Evolutionary conservation across 495 filamentous ascomycete species (phyloP), one percentile per base, ranked within the genome.

Genomic region (Aspergillus indologenus): DNA sequence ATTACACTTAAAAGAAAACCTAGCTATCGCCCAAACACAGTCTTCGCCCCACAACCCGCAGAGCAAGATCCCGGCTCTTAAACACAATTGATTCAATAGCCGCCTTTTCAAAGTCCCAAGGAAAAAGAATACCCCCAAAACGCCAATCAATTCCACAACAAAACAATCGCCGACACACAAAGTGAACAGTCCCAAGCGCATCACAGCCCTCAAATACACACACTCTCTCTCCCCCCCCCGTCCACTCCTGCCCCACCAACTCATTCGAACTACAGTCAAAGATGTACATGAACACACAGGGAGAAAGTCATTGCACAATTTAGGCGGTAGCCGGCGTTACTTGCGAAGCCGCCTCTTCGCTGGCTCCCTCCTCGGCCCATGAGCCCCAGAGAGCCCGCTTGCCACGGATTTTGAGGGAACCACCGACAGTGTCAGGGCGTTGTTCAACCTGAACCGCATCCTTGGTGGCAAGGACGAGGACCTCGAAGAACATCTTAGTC

Each of bases 401-500:
- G 57, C 86, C 89, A 52, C 89, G 82, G 49, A 98, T 88, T 44
- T 86, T 77, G 62, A 98, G 88, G 9, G 85, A 83, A 4, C 83
- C 87, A 46, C 91, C 91, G 43, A 96, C 82, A 31, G 81, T 73
- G 17, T 84, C 82, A 49, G 85, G 80, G n/a, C 80, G 77, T 74
- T 98, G 94, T 67, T 97, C 92, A n/a, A 97, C 90, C 70, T 96
- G 93, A 67, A 98, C 89, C 40, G 94, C 94, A 73, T 98, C 95
- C 79, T 98, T 98, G 14, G 94, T 98, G 12, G 95, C 95, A 51
- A 98, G 77, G 5, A 98, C 94, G 44, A 98, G 78, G 40, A 92
- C 85, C 74, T 98, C 95, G 59, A 98, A 98, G 76, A 98, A 98
- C 93, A 98, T 96, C 79, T 96, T 96, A 43, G 94, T 97, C 3